Conservation (phyloP, 1,284 basidiomycete genomes). For the Chalciporus piperatoides region DNA sequence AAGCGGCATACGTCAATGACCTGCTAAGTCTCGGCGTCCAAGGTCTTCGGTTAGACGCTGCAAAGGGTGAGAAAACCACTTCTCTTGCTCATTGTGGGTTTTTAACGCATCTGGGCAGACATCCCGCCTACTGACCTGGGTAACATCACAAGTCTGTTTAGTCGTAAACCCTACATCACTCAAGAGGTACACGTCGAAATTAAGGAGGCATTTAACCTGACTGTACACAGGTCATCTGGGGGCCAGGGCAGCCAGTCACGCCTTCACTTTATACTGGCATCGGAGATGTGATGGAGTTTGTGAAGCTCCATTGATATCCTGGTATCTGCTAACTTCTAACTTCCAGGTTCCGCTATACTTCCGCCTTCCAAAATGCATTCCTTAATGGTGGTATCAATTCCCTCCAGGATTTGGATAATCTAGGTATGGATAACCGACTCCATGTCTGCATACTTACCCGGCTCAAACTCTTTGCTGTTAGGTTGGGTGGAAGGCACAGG, state of each 20-base stretch:
- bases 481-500: conserved; percentile 53
- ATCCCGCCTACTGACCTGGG: conserved; percentile 50
- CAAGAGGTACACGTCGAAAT: conserved; percentile 43
- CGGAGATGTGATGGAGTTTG: conserved; percentile 64
- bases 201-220: not conserved
- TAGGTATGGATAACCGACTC: not conserved
- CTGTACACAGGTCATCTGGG: conserved; percentile 39
- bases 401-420: conserved; percentile 49
- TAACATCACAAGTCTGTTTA: conserved; percentile 49
- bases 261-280: conserved; percentile 53
- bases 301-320: not conserved
- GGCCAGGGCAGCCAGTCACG: conserved; percentile 49
- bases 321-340: not conserved
- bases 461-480: conserved; percentile 19
- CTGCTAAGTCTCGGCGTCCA: conserved; percentile 59
- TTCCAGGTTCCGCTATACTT: conserved; percentile 58
- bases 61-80: conserved; percentile 45
- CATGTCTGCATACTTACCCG: not conserved
- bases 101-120: conserved; percentile 36
- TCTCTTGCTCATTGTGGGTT: not conserved
- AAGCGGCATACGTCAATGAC: conserved; percentile 60
- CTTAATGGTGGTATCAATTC: conserved; percentile 44
- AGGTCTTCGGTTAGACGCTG: conserved; percentile 64
- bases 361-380: conserved; percentile 50
- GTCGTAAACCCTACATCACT: conserved; percentile 46